Conservation (phyloP, 352 stramenopile species). For the Phytophthora citrophthora region DNA sequence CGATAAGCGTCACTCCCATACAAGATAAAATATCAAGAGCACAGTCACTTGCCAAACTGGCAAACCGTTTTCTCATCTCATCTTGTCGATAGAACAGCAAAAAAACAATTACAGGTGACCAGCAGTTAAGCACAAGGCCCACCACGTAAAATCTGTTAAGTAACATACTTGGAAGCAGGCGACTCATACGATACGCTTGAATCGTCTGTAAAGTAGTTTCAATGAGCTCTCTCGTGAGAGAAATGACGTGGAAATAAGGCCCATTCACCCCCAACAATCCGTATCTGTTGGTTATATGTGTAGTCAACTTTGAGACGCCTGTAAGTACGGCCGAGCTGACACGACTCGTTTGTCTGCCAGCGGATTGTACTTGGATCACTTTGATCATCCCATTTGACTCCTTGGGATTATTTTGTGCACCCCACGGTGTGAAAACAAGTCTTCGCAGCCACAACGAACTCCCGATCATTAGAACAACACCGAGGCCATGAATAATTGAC, state of each 20-base stretch:
- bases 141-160: slow-evolving; percentile 32
- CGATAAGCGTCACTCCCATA: slow-evolving; percentile 20
- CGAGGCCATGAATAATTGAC: slow-evolving; percentile 2
- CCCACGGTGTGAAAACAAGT: slow-evolving; percentile 12
- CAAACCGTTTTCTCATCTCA: slow-evolving; percentile 12
- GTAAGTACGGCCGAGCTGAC: background rate
- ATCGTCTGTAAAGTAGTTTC: slow-evolving; percentile 16
- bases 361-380: background rate
- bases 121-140: slow-evolving; percentile 21
- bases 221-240: slow-evolving; percentile 2
- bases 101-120: slow-evolving; percentile 15
- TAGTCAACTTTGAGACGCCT: background rate
- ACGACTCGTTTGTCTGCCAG: background rate
- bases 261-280: slow-evolving; percentile 21
- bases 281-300: slow-evolving; percentile 5
- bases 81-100: background rate
- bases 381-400: background rate
- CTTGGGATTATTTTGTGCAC: background rate
- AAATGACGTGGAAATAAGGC: slow-evolving; percentile 9
- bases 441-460: slow-evolving; percentile 1
- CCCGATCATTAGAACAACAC: slow-evolving; percentile 4
- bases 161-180: slow-evolving; percentile 7
- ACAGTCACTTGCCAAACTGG: slow-evolving; percentile 15
- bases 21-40: slow-evolving; percentile 11
- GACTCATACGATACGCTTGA: slow-evolving; percentile 33